Conservation (phyloP, 345 rosid genomes). For the Boechera divaricarpa region DNA sequence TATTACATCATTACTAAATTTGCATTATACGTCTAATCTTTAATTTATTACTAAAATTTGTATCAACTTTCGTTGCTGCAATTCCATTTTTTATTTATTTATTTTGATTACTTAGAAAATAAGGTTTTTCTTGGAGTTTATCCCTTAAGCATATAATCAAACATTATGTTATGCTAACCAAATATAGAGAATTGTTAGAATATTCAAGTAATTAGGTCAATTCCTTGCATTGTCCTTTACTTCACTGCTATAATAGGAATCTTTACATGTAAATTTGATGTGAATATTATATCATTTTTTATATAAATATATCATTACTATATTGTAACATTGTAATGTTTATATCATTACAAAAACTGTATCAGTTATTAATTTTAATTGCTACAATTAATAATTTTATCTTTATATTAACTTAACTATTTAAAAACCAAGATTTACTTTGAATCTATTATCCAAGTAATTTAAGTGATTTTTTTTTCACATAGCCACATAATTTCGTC, state of each 20-base stretch:
- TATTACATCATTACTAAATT: conserved; percentile 26
- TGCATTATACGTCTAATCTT: not conserved
- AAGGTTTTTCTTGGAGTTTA: not conserved
- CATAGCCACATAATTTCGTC: not conserved
- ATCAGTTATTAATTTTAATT: not conserved
- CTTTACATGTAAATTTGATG: not conserved
- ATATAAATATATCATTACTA: not conserved
- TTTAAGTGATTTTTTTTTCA: not conserved
- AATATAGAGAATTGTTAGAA: not conserved
- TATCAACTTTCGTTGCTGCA: not conserved
- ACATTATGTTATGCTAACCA: conserved; percentile 26
- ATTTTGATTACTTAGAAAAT: not conserved
- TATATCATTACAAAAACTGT: not conserved
- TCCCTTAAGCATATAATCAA: conserved; percentile 8
- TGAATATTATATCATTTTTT: not conserved
- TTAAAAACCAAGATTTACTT: not conserved
- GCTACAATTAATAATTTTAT: not conserved
- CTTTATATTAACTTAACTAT: not conserved
- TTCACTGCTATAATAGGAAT: conserved; percentile 14
- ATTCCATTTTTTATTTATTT: not conserved
- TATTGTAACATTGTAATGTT: not conserved
- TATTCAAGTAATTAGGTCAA: conserved; percentile 12
- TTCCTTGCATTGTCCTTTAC: conserved; percentile 17
- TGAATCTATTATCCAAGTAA: not conserved
- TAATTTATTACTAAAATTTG: not conserved